Evolutionary conservation across 1,284 basidiomycete species (phyloP).

Genomic region (Microbotryum violaceum): DNA sequence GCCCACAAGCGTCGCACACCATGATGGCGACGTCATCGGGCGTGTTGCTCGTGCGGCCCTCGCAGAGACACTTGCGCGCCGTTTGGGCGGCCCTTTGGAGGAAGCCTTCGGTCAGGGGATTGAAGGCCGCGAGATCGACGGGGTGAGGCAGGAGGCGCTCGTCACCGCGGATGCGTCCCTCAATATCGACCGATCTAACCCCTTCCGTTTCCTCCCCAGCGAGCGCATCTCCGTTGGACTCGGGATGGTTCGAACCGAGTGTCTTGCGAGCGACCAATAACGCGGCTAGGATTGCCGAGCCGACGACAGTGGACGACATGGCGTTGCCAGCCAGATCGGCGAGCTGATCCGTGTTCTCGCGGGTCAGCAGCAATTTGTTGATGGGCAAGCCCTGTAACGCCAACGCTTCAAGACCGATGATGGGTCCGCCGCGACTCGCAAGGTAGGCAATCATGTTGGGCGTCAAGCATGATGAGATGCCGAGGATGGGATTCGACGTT

Average conservation of each 20-base stretch:
- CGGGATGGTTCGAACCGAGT: constrained; percentile 53
- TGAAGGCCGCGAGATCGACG: constrained; percentile 58
- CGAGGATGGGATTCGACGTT: constrained; percentile 16
- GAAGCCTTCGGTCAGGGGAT: constrained; percentile 51
- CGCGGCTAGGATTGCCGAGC: constrained; percentile 77
- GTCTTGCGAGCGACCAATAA: constrained; percentile 60
- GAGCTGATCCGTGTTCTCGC: constrained; percentile 86
- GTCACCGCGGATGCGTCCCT: constrained; percentile 60
- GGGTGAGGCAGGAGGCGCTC: constrained; percentile 56
- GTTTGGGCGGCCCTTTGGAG: constrained; percentile 61
- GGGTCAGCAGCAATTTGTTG: constrained; percentile 80
- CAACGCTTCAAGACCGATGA: constrained; percentile 85
- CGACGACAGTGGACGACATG: constrained; percentile 94
- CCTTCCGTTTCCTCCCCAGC: constrained; percentile 44
- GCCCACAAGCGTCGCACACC: constrained; percentile 66
- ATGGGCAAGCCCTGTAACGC: constrained; percentile 89
- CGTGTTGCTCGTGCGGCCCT: constrained; percentile 74
- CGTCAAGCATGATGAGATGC: constrained; percentile 59
- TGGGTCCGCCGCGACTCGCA: constrained; percentile 90
- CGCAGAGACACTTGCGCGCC: constrained; percentile 74
- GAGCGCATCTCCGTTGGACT: constrained; percentile 54
- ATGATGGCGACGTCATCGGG: constrained; percentile 52
- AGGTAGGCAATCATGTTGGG: constrained; percentile 95
- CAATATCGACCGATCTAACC: constrained; percentile 50
- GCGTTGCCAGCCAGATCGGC: constrained; percentile 93